These are phyloP conservation scores for Ceratocystis eucalypticola DNA, from an alignment of 2,329 filamentous ascomycete species.

Conservation along the genomic window DNA sequence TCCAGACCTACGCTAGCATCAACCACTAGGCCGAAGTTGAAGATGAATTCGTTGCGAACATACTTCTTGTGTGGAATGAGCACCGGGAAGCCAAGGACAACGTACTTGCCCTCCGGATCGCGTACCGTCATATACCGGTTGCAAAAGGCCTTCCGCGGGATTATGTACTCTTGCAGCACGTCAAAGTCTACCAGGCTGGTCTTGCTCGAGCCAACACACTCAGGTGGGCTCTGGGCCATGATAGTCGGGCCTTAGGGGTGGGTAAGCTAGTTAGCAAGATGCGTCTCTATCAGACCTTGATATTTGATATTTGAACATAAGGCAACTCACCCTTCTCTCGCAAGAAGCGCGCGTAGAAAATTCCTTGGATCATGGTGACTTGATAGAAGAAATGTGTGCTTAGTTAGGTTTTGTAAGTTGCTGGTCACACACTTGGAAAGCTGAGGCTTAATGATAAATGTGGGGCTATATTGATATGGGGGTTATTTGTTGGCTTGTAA, in stretches of 20 bases:
- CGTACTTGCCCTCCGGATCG: conserved; percentile 54
- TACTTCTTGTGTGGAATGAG: conserved; percentile 75
- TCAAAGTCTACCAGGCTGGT: conserved; percentile 70
- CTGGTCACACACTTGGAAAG: no score
- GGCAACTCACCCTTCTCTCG: conserved; percentile 42
- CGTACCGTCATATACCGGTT: conserved; percentile 76
- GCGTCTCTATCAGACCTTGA: neutral
- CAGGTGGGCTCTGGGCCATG: conserved; percentile 27
- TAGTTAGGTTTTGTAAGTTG: neutral
- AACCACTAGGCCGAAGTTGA: conserved; percentile 87
- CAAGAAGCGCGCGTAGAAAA: conserved; percentile 58
- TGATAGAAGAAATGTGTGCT: neutral
- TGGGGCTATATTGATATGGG: neutral
- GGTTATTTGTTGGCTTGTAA: no score
- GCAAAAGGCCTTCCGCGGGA: conserved; percentile 88
- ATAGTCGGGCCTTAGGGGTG: conserved; percentile 46
- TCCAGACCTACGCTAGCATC: conserved; percentile 53
- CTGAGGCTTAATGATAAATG: neutral
- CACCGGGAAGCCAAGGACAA: conserved; percentile 76
- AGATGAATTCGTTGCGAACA: conserved; percentile 90
- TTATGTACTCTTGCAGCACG: conserved; percentile 80
- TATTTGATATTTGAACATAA: neutral
- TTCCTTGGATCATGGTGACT: conserved; percentile 49
- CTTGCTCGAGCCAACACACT: conserved; percentile 30
- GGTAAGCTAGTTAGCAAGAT: conserved; percentile 44